Evolutionary conservation across 768 basidiomycete species (phyloP), one percentile per base, ranked within the genome.

Genomic region (Erythrobasidium yunnanense): DNA sequence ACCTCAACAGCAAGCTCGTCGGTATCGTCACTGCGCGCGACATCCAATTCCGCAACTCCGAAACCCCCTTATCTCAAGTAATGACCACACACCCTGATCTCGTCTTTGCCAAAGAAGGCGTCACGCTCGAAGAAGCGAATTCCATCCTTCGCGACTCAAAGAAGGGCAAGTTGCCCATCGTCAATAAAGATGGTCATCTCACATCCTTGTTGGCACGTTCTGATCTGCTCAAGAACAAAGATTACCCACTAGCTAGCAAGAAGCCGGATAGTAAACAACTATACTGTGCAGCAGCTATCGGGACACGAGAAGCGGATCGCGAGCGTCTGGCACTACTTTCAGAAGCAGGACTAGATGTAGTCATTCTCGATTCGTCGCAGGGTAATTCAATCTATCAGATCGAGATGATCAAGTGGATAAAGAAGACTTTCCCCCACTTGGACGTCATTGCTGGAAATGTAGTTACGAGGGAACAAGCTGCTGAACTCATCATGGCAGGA

Each of bases 391-490:
- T 85, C 50, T 99, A 81, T 80, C 92, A 96, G 75, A 81, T 88
- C 71, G 91, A 96, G 46, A 96, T 96, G 88, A 83, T 99, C 70
- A 76, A 81, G 55, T 95, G 88, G 87, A 88, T 95, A 79, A 97
- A 97, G 77, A 50, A 79, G 49, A 87, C 84, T 1, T 90, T 81
- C 78, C 88, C 92, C 4, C 79, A 83, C 54, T 82, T 99, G 67
- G 88, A 99, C 73, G 85, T 97, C 70, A 88, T 99, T 66, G 93
- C 90, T 1, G 93, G 95, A 42, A 97, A 99, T 76, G 92, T 99
- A 67, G 93, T 99, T 69, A 96, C 92, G 3, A 86, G 95, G 65
- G 92, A 95, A 74, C 95, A 97, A 75, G 93, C 95, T 0, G 95
- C 95, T 17, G 83, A 80, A 23, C 84, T 99, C 67, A 96, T 99